Percentiles rank a stretch among this genome's conserved stretches.
Conservation (phyloP, 1,284 basidiomycete species). For the Sporisorium scitamineum region DNA sequence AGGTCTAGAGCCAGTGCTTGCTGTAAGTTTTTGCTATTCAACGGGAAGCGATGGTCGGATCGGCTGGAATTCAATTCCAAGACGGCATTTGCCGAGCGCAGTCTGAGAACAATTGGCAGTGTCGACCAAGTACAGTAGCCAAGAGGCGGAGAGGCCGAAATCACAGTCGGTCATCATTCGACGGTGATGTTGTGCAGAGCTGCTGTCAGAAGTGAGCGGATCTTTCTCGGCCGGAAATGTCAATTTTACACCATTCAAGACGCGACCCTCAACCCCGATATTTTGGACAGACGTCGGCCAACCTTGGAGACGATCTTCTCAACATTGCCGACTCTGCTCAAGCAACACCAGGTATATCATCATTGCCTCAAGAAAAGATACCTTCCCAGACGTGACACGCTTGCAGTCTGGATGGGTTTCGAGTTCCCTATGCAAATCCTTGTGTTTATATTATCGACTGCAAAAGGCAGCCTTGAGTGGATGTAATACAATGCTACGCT, state of each 20-base stretch:
- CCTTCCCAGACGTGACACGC: no score
- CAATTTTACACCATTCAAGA: neutral
- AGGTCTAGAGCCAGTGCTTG: neutral
- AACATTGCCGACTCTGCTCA: neutral
- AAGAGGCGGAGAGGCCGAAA: neutral
- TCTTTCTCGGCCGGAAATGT: conserved; percentile 17
- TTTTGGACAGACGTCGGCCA: no score
- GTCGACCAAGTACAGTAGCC: no score
- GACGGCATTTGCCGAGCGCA: neutral
- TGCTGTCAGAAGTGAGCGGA: conserved; percentile 4
- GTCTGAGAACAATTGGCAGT: neutral
- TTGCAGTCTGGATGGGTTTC: neutral
- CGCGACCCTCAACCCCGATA: neutral
- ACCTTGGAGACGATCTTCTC: neutral
- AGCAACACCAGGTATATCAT: no score
- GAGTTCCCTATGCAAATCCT: neutral
- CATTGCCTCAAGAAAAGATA: no score
- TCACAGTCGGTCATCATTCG: neutral
- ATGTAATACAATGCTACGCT: no score
- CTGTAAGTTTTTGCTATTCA: neutral
- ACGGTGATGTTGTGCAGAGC: neutral
- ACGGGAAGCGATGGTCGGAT: neutral
- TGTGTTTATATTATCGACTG: neutral
- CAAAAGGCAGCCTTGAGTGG: neutral
- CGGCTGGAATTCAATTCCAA: neutral